Evolutionary conservation across 331 rosid genomes (phyloP).

Genomic region (Telfairia occidentalis): DNA sequence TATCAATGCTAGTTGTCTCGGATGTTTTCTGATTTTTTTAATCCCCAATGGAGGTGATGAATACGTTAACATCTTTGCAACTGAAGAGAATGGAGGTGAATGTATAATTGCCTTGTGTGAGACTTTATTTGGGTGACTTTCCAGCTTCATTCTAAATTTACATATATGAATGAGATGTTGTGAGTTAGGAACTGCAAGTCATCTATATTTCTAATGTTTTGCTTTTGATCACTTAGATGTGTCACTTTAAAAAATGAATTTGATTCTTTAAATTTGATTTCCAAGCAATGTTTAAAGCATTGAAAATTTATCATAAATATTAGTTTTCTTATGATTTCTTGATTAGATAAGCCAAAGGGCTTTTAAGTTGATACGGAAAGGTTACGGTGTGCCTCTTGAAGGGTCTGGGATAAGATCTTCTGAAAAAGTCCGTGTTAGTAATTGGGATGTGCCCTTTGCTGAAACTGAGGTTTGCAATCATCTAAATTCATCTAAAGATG

Average conservation of each 20-base stretch:
- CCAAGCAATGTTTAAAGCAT: background rate
- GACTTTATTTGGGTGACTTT: background rate
- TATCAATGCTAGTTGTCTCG: background rate
- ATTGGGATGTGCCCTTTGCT: constrained; percentile 10
- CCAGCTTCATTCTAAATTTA: background rate
- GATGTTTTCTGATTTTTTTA: background rate
- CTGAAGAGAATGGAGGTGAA: background rate
- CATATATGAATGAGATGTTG: background rate
- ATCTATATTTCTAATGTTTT: background rate
- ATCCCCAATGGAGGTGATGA: background rate
- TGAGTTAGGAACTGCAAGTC: background rate
- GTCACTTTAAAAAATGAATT: background rate
- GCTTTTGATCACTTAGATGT: background rate
- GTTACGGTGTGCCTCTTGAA: constrained; percentile 31
- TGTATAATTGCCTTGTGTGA: background rate
- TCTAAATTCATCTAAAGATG: constrained; percentile 25
- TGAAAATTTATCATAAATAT: background rate
- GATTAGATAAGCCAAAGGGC: constrained; percentile 81
- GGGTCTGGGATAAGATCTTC: constrained; percentile 19
- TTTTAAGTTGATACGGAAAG: constrained; percentile 39
- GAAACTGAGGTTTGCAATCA: constrained; percentile 29
- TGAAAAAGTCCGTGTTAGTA: constrained; percentile 21
- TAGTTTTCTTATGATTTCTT: constrained; percentile 6
- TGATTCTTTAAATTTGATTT: background rate
- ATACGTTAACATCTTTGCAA: background rate